Evolutionary conservation across 139 green algal genomes (phyloP).

Genomic region (Marvania coccoides): DNA sequence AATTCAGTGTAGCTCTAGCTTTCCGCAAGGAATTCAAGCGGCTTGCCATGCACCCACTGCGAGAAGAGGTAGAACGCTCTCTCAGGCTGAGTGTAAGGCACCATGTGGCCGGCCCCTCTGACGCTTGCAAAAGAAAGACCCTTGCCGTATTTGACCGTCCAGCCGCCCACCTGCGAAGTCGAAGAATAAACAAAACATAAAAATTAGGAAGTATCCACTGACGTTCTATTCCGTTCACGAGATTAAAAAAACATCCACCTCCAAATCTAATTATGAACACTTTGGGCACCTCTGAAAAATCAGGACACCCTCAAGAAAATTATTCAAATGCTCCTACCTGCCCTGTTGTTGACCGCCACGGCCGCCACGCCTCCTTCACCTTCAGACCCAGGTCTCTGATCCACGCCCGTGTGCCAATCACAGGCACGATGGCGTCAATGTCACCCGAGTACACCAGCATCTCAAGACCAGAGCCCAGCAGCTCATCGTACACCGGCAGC

Average conservation of each 20-base stretch:
- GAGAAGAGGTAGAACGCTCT: conserved; percentile 43
- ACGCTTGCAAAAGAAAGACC: conserved; percentile 71
- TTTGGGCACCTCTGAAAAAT: too few species aligned
- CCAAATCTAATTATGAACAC: too few species aligned
- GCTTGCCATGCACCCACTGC: conserved; percentile 10
- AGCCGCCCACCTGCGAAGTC: conserved; percentile 40
- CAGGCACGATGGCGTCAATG: conserved; percentile 69
- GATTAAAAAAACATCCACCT: too few species aligned
- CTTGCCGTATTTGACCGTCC: conserved; percentile 33
- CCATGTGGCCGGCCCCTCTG: conserved; percentile 61
- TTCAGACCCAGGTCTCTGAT: conserved; percentile 34
- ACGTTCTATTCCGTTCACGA: too few species aligned
- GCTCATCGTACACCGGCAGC: conserved; percentile 50
- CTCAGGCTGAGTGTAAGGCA: conserved; percentile 56
- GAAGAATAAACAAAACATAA: too few species aligned
- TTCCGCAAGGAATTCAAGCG: too few species aligned
- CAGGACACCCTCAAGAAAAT: too few species aligned
- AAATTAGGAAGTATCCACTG: too few species aligned
- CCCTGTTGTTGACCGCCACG: conserved; percentile 24
- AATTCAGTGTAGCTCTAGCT: too few species aligned
- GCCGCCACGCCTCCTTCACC: conserved; percentile 16
- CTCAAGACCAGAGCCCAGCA: conserved; percentile 33
- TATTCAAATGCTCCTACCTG: conserved; percentile 32
- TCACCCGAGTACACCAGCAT: conserved; percentile 66
- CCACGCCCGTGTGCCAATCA: conserved; percentile 46